Conservation (phyloP, 352 stramenopile species). For the Phytophthora brassicae region DNA sequence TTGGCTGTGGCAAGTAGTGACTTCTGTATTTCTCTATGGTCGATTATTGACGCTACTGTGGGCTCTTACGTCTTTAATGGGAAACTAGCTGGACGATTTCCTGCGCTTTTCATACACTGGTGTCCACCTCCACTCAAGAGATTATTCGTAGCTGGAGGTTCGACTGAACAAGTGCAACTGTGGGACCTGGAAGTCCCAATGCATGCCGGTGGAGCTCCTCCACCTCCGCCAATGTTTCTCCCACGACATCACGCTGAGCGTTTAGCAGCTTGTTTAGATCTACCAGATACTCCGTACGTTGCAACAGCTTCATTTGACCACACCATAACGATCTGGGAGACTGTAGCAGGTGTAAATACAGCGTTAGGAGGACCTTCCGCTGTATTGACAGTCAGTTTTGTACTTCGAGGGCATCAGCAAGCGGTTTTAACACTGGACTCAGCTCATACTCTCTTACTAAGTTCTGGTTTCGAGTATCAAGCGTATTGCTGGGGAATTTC, state of each 20-base stretch:
- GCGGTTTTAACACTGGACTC: constrained; percentile 70
- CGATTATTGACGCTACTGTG: constrained; percentile 58
- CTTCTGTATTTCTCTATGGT: constrained; percentile 62
- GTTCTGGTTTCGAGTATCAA: constrained; percentile 81
- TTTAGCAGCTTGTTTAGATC: constrained; percentile 58
- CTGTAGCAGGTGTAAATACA: constrained; percentile 33
- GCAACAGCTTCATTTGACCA: constrained; percentile 79
- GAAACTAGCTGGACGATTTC: constrained; percentile 55
- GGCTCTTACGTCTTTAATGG: constrained; percentile 66
- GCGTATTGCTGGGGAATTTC: constrained; percentile 78
- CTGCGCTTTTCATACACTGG: constrained; percentile 60
- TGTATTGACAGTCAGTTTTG: constrained; percentile 44
- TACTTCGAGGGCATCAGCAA: constrained; percentile 66
- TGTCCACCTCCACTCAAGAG: constrained; percentile 44
- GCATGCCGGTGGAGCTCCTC: constrained; percentile 29
- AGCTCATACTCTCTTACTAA: constrained; percentile 56
- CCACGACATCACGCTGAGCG: constrained; percentile 42
- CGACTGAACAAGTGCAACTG: constrained; percentile 48
- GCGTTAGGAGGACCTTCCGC: constrained; percentile 27
- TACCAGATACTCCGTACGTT: constrained; percentile 55
- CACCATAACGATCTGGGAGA: constrained; percentile 72
- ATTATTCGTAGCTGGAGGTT: constrained; percentile 46
- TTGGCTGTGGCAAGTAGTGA: constrained; percentile 60
- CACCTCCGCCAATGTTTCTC: constrained; percentile 32
- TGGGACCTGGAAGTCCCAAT: constrained; percentile 65